phyloP scores from a whole-genome alignment of 1,284 basidiomycete species.

The Cystobasidiaceae sp. region DNA sequence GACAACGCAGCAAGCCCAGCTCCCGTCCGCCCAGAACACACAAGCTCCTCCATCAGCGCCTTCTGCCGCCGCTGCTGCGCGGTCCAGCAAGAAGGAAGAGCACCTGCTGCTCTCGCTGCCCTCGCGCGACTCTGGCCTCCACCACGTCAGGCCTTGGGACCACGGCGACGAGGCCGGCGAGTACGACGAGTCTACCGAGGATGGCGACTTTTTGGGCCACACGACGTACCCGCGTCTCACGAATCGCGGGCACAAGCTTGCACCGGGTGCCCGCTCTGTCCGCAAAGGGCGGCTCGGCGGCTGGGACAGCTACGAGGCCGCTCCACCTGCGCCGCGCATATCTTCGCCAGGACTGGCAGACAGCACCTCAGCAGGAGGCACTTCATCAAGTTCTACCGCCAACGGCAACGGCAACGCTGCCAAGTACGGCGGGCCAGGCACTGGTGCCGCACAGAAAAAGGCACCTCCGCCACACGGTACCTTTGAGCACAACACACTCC shows the following conservation, averaged over 20 bases:
- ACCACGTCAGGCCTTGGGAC: constrained; percentile 2
- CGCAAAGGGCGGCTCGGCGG: constrained; percentile 38
- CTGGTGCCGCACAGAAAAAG: no score
- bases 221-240: constrained; percentile 29
- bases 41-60: neutral
- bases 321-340: neutral
- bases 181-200: constrained; percentile 3
- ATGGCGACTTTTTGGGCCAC: neutral
- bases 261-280: constrained; percentile 29
- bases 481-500: neutral
- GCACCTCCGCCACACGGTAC: neutral
- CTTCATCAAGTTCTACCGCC: neutral
- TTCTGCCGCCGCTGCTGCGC: neutral
- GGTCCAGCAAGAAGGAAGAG: constrained; percentile 20
- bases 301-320: constrained; percentile 27
- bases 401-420: neutral
- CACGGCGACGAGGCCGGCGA: neutral
- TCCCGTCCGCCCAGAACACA: neutral
- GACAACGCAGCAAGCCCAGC: neutral
- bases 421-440: no score
- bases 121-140: constrained; percentile 8
- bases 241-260: constrained; percentile 42
- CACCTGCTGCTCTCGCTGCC: constrained; percentile 24
- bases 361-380: constrained; percentile 32
- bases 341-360: constrained; percentile 12